A percentile compares a stretch with the other conserved stretches of the same genome.
phyloP scores from a whole-genome alignment of 1,284 basidiomycete genomes.

The Gymnopus androsaceus region DNA sequence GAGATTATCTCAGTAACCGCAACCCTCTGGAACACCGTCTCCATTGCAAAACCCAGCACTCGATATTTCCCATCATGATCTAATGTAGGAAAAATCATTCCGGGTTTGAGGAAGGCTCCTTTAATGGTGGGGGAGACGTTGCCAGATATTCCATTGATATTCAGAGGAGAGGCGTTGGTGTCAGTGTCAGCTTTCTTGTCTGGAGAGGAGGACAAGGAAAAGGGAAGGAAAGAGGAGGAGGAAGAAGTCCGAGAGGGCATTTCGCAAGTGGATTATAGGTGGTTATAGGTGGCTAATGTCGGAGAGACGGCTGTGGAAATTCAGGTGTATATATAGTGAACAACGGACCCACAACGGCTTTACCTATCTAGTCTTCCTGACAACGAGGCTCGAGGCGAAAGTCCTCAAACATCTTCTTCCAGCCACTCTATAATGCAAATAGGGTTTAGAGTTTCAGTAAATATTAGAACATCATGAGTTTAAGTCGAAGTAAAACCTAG shows the following conservation, averaged over 20 bases:
- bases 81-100: background rate
- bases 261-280: background rate
- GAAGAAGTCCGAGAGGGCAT: background rate
- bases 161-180: background rate
- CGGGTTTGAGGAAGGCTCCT: background rate
- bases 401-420: background rate
- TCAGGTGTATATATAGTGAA: background rate
- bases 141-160: background rate
- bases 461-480: background rate
- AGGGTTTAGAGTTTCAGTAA: background rate
- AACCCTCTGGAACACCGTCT: slow-evolving; percentile 2
- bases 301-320: background rate
- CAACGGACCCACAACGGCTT: no score
- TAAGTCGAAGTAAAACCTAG: background rate
- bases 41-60: slow-evolving; percentile 4
- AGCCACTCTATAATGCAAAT: background rate
- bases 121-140: background rate
- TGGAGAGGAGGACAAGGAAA: background rate
- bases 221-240: background rate
- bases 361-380: no score
- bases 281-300: background rate
- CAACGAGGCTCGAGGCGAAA: background rate
- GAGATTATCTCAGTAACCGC: background rate
- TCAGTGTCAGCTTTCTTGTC: background rate
- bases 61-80: slow-evolving; percentile 5